Evolutionary conservation across 768 basidiomycete species (phyloP), one percentile per base, ranked within the genome.

Genomic region (Phylloporus sp.): DNA sequence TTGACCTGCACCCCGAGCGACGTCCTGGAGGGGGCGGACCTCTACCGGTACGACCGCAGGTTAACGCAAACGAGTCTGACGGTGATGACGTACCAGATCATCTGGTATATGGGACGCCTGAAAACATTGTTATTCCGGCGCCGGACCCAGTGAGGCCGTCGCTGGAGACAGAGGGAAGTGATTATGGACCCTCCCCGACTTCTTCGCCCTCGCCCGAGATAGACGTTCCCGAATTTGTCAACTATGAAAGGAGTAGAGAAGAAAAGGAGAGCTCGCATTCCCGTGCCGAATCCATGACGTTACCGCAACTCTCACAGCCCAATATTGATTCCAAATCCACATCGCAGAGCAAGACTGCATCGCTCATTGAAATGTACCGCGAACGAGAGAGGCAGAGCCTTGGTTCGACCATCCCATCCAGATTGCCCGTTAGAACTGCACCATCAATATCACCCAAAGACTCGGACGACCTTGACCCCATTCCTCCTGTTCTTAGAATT

Each of bases 291-390:
- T 61, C 64, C 5, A 55, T 42, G 41, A 63, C 65, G n/a, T 50
- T 68, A 22, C 66, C 64, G 1, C 36, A 46, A 21, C 17, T 53
- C 18, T 32, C 29, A 13, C 48, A 48, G 21, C 11, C 41, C 34
- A 42, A 34, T 26, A 31, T 54, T 13, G 53, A 65, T 28, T 33
- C 44, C 11, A 52, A 59, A 32, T 41, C 62, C 38, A 42, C 56
- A 15, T 48, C 69, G 13, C 66, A 70, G 29, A 81, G 80, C 69
- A 85, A 82, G 68, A 88, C 87, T 1, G 81, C 85, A 4, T 78
- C 82, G 2, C 72, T 91, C 41, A 91, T 90, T 55, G 86, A 90
- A 63, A 86, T 91, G 86, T 91, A 89, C 56, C 79, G 86, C 41
- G 84, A 90, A 67, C 58, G 60, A 59, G 86, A 81, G 71, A 79